phyloP scores from a whole-genome alignment of 176 grass and related monocot genomes.

The Eragrostis curvula region DNA sequence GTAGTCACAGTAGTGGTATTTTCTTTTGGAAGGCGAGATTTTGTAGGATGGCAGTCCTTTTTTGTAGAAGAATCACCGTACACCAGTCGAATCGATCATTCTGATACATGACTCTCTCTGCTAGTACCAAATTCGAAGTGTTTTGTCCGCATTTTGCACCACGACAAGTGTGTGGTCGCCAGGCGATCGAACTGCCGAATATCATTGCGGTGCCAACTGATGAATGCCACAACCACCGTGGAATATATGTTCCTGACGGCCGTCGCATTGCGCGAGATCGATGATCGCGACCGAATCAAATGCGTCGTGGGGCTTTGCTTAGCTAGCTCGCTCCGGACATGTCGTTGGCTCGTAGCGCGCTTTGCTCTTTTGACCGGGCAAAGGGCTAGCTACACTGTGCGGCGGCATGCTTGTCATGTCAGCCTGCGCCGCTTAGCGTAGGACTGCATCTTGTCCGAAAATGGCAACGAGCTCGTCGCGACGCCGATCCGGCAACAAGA shows the following conservation, averaged over 20 bases:
- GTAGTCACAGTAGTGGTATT: background rate
- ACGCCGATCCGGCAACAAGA: background rate
- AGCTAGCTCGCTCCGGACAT: too few species aligned
- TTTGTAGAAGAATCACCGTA: background rate
- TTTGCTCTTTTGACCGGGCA: background rate
- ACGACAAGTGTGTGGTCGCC: slow-evolving; percentile 7
- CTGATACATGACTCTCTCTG: slow-evolving; percentile 9
- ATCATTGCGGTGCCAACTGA: background rate
- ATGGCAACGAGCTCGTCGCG: background rate
- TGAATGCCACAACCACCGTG: slow-evolving; percentile 10
- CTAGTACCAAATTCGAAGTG: background rate
- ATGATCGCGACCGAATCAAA: background rate
- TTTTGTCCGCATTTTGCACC: background rate
- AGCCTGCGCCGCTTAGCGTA: background rate
- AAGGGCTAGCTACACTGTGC: background rate
- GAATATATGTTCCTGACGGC: slow-evolving; percentile 7
- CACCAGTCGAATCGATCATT: background rate
- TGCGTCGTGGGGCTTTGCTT: background rate
- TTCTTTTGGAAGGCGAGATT: background rate
- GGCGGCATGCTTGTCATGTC: background rate
- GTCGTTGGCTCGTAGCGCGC: too few species aligned
- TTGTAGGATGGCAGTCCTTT: background rate
- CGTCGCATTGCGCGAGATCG: background rate
- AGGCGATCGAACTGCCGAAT: background rate
- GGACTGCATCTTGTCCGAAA: background rate